These are phyloP conservation scores for Exophiala bonariae DNA, from an alignment of 2,329 filamentous ascomycete genomes.

Conservation along the genomic window DNA sequence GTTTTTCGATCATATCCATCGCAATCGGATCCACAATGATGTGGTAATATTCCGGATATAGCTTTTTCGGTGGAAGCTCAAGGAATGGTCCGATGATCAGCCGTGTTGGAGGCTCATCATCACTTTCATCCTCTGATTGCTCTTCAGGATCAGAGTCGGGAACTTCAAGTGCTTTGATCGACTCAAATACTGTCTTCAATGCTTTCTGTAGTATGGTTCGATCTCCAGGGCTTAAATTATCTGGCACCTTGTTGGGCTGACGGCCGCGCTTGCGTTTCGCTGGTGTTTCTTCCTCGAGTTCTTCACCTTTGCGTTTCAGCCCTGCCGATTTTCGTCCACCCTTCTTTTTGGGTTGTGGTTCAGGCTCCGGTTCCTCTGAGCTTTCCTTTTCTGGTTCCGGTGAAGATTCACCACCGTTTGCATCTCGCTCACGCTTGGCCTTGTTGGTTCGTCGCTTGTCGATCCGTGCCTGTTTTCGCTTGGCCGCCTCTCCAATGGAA, in stretches of 20 bases:
- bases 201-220: slow-evolving; percentile 78
- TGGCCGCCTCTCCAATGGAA: slow-evolving; percentile 86
- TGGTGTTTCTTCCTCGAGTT: slow-evolving; percentile 72
- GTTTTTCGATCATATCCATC: slow-evolving; percentile 91
- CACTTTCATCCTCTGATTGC: slow-evolving; percentile 52
- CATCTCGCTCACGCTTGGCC: slow-evolving; percentile 56
- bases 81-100: slow-evolving; percentile 93
- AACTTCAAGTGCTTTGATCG: slow-evolving; percentile 80
- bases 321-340: slow-evolving; percentile 70
- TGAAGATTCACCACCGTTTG: slow-evolving; percentile 62
- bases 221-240: slow-evolving; percentile 66
- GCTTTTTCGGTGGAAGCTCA: slow-evolving; percentile 81
- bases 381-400: slow-evolving; percentile 68
- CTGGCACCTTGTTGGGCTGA: slow-evolving; percentile 67
- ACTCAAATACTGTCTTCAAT: slow-evolving; percentile 74
- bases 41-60: slow-evolving; percentile 93
- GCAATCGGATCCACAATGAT: slow-evolving; percentile 91
- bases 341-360: slow-evolving; percentile 69
- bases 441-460: slow-evolving; percentile 78
- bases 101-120: slow-evolving; percentile 61
- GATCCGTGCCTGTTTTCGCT: slow-evolving; percentile 81
- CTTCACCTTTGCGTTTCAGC: slow-evolving; percentile 84
- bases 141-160: slow-evolving; percentile 57
- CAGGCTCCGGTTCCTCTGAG: slow-evolving; percentile 44
- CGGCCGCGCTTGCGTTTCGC: slow-evolving; percentile 73